phyloP scores from a whole-genome alignment of 1,284 basidiomycete species.

The Leccinum griseonigrum region DNA sequence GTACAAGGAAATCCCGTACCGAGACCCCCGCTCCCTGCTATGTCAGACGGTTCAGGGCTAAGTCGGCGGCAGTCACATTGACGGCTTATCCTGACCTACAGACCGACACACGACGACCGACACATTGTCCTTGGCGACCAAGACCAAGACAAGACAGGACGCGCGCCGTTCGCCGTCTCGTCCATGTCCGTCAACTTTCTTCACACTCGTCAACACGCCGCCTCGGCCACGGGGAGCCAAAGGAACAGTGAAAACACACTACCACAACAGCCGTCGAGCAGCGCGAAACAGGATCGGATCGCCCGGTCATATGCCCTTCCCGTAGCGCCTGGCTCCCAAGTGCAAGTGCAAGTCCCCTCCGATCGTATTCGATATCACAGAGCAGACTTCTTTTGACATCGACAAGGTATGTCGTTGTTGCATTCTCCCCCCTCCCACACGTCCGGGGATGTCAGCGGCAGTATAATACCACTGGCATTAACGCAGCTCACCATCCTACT shows the following conservation, averaged over 20 bases:
- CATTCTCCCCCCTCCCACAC: neutral
- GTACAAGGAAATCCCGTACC: constrained; percentile 73
- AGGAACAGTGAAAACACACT: constrained; percentile 2
- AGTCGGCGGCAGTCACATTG: constrained; percentile 35
- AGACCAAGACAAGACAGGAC: constrained; percentile 34
- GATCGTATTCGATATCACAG: constrained; percentile 51
- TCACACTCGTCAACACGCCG: constrained; percentile 18
- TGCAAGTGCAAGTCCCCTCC: constrained; percentile 14
- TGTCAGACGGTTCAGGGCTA: neutral
- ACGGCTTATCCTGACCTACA: constrained; percentile 57
- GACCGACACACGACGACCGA: constrained; percentile 18
- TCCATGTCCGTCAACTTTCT: constrained; percentile 64
- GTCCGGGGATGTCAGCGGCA: neutral
- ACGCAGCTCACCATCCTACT: constrained; percentile 14
- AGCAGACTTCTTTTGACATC: constrained; percentile 84
- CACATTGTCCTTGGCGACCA: constrained; percentile 35
- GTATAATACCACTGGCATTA: neutral
- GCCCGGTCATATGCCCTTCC: constrained; percentile 38
- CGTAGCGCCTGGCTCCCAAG: constrained; percentile 34
- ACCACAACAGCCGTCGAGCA: neutral
- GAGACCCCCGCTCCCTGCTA: constrained; percentile 42
- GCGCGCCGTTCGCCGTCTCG: constrained; percentile 52
- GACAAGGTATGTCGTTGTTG: constrained; percentile 66
- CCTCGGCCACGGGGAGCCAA: neutral
- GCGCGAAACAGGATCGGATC: constrained; percentile 69